Base-by-base conservation (phyloP, 2,329 filamentous ascomycete genomes). In the Verticillium alfalfae region DNA sequence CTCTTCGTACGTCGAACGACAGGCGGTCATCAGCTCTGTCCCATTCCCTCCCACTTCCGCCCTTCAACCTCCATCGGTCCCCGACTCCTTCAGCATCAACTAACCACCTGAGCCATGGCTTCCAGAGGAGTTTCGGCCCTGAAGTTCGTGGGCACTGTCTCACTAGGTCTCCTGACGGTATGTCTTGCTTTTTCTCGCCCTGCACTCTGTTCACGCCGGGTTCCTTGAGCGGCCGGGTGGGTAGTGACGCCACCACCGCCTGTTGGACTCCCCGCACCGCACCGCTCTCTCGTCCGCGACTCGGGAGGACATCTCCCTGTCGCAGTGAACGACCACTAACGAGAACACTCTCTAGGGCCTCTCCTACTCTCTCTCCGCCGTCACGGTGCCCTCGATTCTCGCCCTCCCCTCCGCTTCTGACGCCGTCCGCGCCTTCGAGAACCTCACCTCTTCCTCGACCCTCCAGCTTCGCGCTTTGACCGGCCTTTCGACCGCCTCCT, bases 61-160 rank as follows among this genome's bases (percentile, higher is more conserved):
- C 37, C 18, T 41, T 36, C 57, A 34, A 45, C 57, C 39, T 60
- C 57, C 49, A 60, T 52, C 45, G 45, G 45, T 56, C 22, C 22
- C 22, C 22, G 45, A 15, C 45, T n/a, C n/a, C 41, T 37, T 45
- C 34, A 55, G 41, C 41, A 59, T 54, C 36, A 16, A 34, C 18
- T 16, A 59, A 61, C 62, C 60, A 63, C 62, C 45, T 22, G 45
- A 64, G 68, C 72, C 75, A 90, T 92, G 85, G 82, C 86, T 69
- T 86, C 84, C 69, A 87, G 83, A 70, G 86, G 87, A 71, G 82
- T 97, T 71, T 88, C 91, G 61, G 79, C 90, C 75, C 87, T 91
- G 79, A 97, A 98, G 80, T 97, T 97, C 75, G 90, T 97, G 68
- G 94, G 94, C 71, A 96, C 92, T 59, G 86, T 96, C 67, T 94